Evolutionary conservation across 164 flowering plant species (phyloP).

Genomic region (Vitis rupestris): DNA sequence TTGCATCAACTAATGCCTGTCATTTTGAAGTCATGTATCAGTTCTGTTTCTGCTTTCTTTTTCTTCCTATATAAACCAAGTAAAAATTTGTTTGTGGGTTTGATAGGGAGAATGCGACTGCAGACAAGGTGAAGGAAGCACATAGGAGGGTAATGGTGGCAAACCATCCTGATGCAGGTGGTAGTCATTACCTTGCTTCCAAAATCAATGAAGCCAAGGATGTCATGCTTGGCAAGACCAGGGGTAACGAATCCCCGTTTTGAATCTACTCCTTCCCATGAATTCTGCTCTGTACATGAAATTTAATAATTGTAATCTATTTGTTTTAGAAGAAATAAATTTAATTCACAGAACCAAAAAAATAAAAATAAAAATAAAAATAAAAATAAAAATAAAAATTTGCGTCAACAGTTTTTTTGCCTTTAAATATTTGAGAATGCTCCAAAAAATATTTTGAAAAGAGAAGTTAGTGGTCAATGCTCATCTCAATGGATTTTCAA

Average conservation of each 20-base stretch:
- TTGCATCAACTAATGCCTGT: background rate
- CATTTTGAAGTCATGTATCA: no score
- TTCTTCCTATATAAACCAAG: background rate
- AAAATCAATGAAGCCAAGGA: slow-evolving; percentile 43
- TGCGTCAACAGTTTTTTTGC: no score
- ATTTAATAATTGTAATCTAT: no score
- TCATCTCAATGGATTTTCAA: background rate
- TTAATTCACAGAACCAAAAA: background rate
- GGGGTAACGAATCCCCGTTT: slow-evolving; percentile 33
- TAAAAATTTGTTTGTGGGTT: background rate
- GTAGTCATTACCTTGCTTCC: slow-evolving; percentile 41
- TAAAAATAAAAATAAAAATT: background rate
- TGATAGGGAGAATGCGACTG: slow-evolving; percentile 29
- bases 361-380: background rate
- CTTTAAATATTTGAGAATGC: no score
- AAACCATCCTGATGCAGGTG: slow-evolving; percentile 45
- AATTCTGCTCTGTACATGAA: no score
- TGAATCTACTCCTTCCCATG: slow-evolving; percentile 2
- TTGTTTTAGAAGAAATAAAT: background rate
- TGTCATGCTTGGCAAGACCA: slow-evolving; percentile 33
- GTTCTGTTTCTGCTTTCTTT: background rate
- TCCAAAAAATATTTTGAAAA: no score
- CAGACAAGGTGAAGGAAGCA: slow-evolving; percentile 43
- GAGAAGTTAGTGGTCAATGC: no score
- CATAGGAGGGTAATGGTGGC: slow-evolving; percentile 41